phyloP scores from a whole-genome alignment of 768 basidiomycete genomes.

The Auriscalpium vulgare region DNA sequence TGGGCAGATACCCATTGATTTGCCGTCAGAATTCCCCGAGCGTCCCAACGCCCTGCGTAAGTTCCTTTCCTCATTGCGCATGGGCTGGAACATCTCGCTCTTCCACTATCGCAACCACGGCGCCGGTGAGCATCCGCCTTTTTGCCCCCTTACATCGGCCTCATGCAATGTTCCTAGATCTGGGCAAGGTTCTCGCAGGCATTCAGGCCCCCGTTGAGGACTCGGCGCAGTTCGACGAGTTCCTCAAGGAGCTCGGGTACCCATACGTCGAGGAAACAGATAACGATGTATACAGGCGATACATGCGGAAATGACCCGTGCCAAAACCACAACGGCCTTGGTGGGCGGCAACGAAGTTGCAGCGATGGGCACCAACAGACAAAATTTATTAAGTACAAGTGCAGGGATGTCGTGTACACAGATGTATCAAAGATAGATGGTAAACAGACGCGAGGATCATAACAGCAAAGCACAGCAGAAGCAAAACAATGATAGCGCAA shows the following conservation, averaged over 20 bases:
- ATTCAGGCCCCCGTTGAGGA: slow-evolving; percentile 81
- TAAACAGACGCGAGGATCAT: background rate
- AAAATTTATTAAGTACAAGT: background rate
- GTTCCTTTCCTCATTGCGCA: slow-evolving; percentile 76
- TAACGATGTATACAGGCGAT: slow-evolving; percentile 77
- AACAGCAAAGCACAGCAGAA: background rate
- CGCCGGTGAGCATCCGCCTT: slow-evolving; percentile 52
- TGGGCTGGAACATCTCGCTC: slow-evolving; percentile 89
- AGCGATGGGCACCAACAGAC: background rate
- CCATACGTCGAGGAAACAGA: slow-evolving; percentile 89
- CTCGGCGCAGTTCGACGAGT: slow-evolving; percentile 58
- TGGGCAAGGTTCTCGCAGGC: slow-evolving; percentile 89
- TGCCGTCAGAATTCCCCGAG: slow-evolving; percentile 82
- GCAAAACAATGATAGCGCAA: background rate
- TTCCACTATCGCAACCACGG: slow-evolving; percentile 99
- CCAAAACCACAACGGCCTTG: too few relatives aligned
- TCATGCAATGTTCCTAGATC: slow-evolving; percentile 41
- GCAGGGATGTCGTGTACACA: background rate
- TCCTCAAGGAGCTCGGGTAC: slow-evolving; percentile 75
- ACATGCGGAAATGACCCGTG: slow-evolving; percentile 38
- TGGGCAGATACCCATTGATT: background rate
- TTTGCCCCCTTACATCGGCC: background rate
- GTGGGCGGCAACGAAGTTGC: too few relatives aligned
- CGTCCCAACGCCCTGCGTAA: slow-evolving; percentile 85
- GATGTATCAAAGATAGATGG: background rate